Conservation (phyloP, 108 stramenopile species). For the Cylindrotheca closterium region DNA sequence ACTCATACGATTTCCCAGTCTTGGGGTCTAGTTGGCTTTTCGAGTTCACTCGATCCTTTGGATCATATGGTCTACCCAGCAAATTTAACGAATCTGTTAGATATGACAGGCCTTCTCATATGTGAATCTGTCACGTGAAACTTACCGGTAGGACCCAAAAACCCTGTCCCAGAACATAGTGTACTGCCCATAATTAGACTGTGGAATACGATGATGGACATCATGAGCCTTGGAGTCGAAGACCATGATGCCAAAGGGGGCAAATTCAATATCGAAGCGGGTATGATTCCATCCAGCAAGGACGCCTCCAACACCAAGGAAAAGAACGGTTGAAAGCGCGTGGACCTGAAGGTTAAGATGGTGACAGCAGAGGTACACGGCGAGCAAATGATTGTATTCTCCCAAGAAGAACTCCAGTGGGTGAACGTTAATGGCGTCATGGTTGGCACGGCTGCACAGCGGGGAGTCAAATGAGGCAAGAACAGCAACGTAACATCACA, state of each 20-base stretch:
- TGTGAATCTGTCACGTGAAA: not conserved
- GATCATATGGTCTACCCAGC: constrained; percentile 57
- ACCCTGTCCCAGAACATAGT: constrained; percentile 94
- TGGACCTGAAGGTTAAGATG: constrained; percentile 61
- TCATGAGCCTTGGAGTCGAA: constrained; percentile 94
- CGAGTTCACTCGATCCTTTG: constrained; percentile 77
- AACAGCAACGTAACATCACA: not conserved
- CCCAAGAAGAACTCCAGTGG: constrained; percentile 96
- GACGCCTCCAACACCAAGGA: constrained; percentile 82
- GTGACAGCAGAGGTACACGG: constrained; percentile 64
- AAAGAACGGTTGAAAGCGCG: constrained; percentile 44
- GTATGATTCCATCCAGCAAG: constrained; percentile 97
- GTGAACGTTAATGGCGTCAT: constrained; percentile 98
- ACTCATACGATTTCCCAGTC: constrained; percentile 37
- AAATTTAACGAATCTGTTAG: not conserved
- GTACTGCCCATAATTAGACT: constrained; percentile 97
- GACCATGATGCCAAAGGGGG: constrained; percentile 42
- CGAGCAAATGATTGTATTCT: constrained; percentile 94
- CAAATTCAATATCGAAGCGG: constrained; percentile 73
- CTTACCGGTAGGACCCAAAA: constrained; percentile 78
- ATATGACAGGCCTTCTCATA: not conserved
- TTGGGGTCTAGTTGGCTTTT: constrained; percentile 74
- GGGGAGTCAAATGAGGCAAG: not conserved
- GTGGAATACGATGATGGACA: constrained; percentile 95
- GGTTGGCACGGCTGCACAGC: constrained; percentile 72